Evolutionary conservation across 148 eudicot genomes (phyloP).

Genomic region (Diospyros lotus): DNA sequence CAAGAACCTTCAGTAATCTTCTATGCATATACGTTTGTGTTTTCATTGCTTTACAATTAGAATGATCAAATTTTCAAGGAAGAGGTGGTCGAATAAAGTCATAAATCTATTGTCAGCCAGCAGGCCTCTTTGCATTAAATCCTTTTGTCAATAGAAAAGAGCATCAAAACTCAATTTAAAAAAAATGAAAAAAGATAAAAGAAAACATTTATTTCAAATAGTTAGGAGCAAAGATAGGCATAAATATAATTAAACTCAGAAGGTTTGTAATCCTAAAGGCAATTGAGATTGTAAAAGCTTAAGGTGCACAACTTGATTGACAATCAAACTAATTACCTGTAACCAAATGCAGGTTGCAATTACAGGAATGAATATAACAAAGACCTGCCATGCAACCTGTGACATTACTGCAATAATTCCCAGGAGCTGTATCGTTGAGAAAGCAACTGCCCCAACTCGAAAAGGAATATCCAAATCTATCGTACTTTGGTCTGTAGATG

Average conservation of each 20-base stretch:
- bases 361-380: conserved; percentile 47
- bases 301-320: too few species aligned
- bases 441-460: conserved; percentile 28
- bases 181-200: too few species aligned
- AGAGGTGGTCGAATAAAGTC: too few species aligned
- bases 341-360: conserved; percentile 34
- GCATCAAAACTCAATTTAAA: too few species aligned
- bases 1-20: neutral
- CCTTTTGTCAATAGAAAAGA: too few species aligned
- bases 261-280: neutral
- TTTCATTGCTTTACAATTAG: neutral
- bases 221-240: too few species aligned
- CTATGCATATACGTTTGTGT: neutral
- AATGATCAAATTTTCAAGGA: neutral
- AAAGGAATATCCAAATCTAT: conserved; percentile 33
- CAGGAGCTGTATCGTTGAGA: conserved; percentile 35
- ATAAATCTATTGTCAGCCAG: too few species aligned
- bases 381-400: conserved; percentile 48
- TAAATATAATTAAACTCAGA: too few species aligned
- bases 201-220: too few species aligned
- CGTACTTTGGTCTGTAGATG: conserved; percentile 51
- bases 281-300: too few species aligned
- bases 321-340: conserved; percentile 23
- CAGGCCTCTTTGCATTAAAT: too few species aligned
- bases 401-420: conserved; percentile 48